Percentiles rank a stretch among this genome's conserved stretches.
These are phyloP conservation scores for Thecaphora thlaspeos DNA, from an alignment of 1,284 basidiomycete species.

Conservation along the genomic window DNA sequence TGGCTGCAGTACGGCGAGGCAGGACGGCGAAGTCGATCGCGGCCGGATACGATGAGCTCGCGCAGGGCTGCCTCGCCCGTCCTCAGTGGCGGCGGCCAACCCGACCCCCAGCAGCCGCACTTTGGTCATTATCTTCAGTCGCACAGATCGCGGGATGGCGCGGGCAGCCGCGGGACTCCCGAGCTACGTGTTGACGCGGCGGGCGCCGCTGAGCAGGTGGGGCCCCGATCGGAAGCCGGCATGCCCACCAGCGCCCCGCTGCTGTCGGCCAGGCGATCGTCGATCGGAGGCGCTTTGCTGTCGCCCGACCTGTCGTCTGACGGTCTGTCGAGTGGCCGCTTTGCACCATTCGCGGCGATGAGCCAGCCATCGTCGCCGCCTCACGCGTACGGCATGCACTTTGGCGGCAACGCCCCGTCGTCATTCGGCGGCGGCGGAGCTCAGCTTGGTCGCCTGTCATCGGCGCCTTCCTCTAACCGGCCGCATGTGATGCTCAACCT, in stretches of 20 bases:
- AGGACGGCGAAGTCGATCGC: constrained; percentile 15
- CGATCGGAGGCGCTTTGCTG: constrained; percentile 5
- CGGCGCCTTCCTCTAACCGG: background rate
- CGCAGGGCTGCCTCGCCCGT: constrained; percentile 13
- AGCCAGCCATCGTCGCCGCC: constrained; percentile 34
- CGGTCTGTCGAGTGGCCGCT: constrained; percentile 9
- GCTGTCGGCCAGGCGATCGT: constrained; percentile 6
- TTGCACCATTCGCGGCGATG: constrained; percentile 13
- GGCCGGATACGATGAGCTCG: constrained; percentile 27
- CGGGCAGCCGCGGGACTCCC: too few species aligned
- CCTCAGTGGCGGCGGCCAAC: background rate
- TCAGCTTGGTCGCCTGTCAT: too few species aligned
- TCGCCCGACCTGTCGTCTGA: constrained; percentile 19
- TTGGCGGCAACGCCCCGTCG: too few species aligned
- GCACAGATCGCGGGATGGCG: too few species aligned
- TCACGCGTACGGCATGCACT: constrained; percentile 13
- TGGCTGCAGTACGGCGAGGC: constrained; percentile 27
- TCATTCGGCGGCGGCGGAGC: too few species aligned
- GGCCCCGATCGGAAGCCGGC: constrained; percentile 13
- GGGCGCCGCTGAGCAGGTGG: constrained; percentile 17
- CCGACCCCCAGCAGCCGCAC: constrained; percentile 25
- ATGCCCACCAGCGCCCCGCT: constrained; percentile 36
- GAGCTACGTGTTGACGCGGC: constrained; percentile 23
- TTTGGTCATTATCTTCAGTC: constrained; percentile 4
- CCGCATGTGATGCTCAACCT: constrained; percentile 1